A percentile compares a stretch with the other conserved stretches of the same genome.
Conservation (phyloP, 352 stramenopile genomes). For the Phytophthora idaei region DNA sequence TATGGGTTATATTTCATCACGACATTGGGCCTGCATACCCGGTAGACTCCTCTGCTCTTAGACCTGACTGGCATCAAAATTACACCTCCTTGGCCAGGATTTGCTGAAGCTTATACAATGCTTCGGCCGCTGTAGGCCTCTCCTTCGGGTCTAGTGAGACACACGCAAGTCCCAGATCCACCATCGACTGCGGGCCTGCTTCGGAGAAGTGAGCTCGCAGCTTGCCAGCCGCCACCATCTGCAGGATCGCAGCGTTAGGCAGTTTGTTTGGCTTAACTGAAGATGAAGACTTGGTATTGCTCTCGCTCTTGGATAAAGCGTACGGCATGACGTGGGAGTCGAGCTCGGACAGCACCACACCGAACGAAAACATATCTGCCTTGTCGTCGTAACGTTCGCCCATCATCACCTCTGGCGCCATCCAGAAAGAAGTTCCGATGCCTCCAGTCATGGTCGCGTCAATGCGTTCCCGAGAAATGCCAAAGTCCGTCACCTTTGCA, state of each 20-base stretch:
- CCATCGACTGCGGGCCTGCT: slow-evolving; percentile 26
- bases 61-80: not conserved
- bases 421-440: slow-evolving; percentile 52
- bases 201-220: slow-evolving; percentile 45
- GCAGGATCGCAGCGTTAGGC: slow-evolving; percentile 47
- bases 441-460: slow-evolving; percentile 46
- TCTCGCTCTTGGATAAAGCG: slow-evolving; percentile 29
- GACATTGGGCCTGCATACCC: too few species aligned
- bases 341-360: slow-evolving; percentile 48
- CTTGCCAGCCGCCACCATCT: slow-evolving; percentile 49
- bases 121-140: slow-evolving; percentile 45
- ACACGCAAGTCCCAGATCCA: slow-evolving; percentile 37
- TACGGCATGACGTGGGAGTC: slow-evolving; percentile 42
- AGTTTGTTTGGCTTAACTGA: slow-evolving; percentile 23
- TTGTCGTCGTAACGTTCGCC: slow-evolving; percentile 49
- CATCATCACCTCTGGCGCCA: slow-evolving; percentile 52
- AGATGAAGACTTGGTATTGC: slow-evolving; percentile 11
- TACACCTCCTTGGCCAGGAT: slow-evolving; percentile 33
- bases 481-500: slow-evolving; percentile 47
- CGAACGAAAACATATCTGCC: slow-evolving; percentile 58
- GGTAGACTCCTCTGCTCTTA: too few species aligned
- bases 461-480: slow-evolving; percentile 41
- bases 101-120: slow-evolving; percentile 45
- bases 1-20: too few species aligned
- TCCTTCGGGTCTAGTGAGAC: slow-evolving; percentile 42